A percentile compares a stretch with the other conserved stretches of the same genome.
Evolutionary conservation across 495 filamentous ascomycete species (phyloP).

Genomic region (Tuber indicum): DNA sequence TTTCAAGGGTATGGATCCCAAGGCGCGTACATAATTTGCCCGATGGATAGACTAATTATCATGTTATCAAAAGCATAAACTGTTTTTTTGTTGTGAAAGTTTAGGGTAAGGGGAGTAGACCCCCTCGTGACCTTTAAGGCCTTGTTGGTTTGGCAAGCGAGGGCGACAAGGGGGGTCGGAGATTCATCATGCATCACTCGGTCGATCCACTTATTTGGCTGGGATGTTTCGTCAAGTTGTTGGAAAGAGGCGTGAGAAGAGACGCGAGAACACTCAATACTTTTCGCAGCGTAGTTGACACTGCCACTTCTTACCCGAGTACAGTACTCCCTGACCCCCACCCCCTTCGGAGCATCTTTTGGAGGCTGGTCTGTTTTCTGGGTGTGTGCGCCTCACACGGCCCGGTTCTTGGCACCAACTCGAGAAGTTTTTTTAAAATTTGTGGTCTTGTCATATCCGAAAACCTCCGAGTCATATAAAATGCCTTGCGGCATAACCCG

Average conservation of each 20-base stretch:
- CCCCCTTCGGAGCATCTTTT: background rate
- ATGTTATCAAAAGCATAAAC: background rate
- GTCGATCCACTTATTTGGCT: background rate
- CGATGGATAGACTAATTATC: background rate
- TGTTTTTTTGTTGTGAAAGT: background rate
- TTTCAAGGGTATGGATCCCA: too few species aligned
- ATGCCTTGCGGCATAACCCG: background rate
- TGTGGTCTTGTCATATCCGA: background rate
- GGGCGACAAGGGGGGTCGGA: background rate
- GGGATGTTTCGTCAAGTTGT: background rate
- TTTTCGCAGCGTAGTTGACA: background rate
- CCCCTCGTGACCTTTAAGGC: background rate
- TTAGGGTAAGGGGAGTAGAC: background rate
- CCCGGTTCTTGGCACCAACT: background rate
- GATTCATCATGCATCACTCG: constrained; percentile 1
- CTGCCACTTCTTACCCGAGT: background rate
- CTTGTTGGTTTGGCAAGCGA: background rate
- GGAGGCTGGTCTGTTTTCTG: background rate
- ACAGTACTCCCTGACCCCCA: background rate
- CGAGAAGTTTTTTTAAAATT: background rate
- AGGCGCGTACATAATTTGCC: background rate
- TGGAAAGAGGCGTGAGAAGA: background rate
- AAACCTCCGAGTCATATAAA: background rate
- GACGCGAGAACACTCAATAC: background rate
- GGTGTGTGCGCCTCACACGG: background rate